Base-by-base conservation (phyloP, 2,329 filamentous ascomycete species). In the Fusarium citri region DNA sequence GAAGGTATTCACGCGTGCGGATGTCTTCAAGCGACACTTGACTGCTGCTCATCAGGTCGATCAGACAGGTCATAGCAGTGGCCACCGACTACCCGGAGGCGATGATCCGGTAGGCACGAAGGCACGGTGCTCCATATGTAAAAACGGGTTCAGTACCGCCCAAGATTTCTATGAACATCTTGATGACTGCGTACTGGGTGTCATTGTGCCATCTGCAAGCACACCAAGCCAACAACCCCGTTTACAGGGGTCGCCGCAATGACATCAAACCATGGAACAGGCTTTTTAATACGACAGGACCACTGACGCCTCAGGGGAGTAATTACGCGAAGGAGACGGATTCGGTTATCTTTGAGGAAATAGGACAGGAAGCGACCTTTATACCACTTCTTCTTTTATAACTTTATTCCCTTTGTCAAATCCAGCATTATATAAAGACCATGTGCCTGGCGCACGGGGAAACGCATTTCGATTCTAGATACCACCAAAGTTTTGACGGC, bases 111-210 rank as follows among this genome's bases (percentile, higher is more conserved):
- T 72, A 22, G 66, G 76, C 28, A 86, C 89, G 11, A 92, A 92
- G 53, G 94, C 94, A 69, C 94, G 92, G 79, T 98, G 95, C 80
- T 97, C 94, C 6, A 98, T 96, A 69, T 98, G 95, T 80, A 87
- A 89, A 43, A 93, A 89, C 10, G 82, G 83, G 16, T 98, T 97
- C 78, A 86, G 87, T 72, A 95, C 91, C 65, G 93, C 95, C 5
- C 95, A 98, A 80, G 95, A 98, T 77, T 98, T 98, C 82, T 98
- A 98, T 79, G 95, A 98, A 83, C 95, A 98, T 84, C 84, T 98
- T 71, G 95, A 92, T 70, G 87, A 89, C 72, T 89, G 87, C 57
- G 87, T 89, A 34, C 80, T 89, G 45, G 86, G 86, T 53, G 86
- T 88, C 18, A 87, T 89, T 55, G 85, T 88, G 16, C 85, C 68